A percentile compares a stretch with the other conserved stretches of the same genome.
These are phyloP conservation scores for Pseudopithomyces chartarum DNA, from an alignment of 2,329 filamentous ascomycete genomes.

Conservation along the genomic window DNA sequence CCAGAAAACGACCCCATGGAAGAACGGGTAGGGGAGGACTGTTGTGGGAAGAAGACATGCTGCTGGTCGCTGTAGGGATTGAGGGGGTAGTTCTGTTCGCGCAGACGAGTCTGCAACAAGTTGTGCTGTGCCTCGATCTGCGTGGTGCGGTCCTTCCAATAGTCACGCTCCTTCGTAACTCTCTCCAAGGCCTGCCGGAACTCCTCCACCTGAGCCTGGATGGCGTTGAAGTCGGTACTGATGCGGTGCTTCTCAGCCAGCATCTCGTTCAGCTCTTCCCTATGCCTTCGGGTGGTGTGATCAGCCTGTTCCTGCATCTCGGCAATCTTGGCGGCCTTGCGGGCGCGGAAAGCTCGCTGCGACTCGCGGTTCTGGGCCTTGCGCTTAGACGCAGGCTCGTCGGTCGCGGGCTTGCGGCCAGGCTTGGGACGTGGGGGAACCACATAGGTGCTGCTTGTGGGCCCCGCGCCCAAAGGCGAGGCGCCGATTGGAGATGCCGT, in stretches of 20 bases:
- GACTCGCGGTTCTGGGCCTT: constrained; percentile 94
- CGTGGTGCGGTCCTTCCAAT: constrained; percentile 17
- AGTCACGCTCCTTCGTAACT: constrained; percentile 17
- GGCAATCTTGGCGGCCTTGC: constrained; percentile 81
- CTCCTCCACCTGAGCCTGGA: constrained; percentile 12
- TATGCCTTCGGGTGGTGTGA: constrained; percentile 15
- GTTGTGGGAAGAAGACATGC: constrained; percentile 13
- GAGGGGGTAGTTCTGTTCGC: constrained; percentile 12
- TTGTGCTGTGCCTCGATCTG: constrained; percentile 11
- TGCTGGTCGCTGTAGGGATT: constrained; percentile 12
- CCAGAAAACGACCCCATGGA: constrained; percentile 19
- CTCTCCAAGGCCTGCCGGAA: constrained; percentile 15
- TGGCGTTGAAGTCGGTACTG: constrained; percentile 5
- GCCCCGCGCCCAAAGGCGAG: constrained; percentile 42
- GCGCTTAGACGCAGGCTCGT: constrained; percentile 89
- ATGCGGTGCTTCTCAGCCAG: constrained; percentile 17
- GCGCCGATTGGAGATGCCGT: constrained; percentile 28
- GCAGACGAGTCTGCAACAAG: constrained; percentile 10
- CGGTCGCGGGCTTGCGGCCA: constrained; percentile 89
- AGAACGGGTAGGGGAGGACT: constrained; percentile 17
- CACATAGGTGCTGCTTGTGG: constrained; percentile 43
- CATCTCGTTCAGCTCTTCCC: constrained; percentile 23
- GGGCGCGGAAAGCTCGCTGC: constrained; percentile 86
- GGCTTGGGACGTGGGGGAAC: constrained; percentile 62
- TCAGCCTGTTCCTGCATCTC: constrained; percentile 58